Conservation (phyloP, 805 yeast species). For the Wickerhamomyces chaumierensis region DNA sequence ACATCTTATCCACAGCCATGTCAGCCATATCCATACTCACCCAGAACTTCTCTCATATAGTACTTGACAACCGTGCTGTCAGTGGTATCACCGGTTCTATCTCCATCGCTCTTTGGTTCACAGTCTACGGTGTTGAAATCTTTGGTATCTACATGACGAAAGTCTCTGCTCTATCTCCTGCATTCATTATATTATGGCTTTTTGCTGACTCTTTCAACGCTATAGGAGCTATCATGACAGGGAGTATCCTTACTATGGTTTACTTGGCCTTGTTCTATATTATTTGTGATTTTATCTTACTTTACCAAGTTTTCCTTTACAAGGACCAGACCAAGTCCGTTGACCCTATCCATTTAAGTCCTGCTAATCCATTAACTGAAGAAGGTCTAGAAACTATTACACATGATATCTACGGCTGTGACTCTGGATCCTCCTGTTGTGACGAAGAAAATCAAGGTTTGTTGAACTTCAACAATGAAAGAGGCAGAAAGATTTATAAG, state of each 20-base stretch:
- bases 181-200: constrained; percentile 84
- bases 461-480: not conserved
- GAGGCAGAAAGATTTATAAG: constrained; percentile 4
- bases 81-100: constrained; percentile 42
- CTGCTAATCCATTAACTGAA: constrained; percentile 76
- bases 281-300: constrained; percentile 73
- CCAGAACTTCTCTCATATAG: constrained; percentile 10
- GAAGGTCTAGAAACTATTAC: constrained; percentile 56
- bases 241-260: constrained; percentile 89
- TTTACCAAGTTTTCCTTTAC: constrained; percentile 76
- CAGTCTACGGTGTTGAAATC: constrained; percentile 94
- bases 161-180: constrained; percentile 76
- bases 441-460: not conserved
- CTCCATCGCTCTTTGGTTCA: constrained; percentile 95
- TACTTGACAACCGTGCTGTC: constrained; percentile 16
- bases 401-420: constrained; percentile 26
- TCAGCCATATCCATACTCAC: not conserved
- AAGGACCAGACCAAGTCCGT: constrained; percentile 45
- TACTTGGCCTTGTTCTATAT: constrained; percentile 89
- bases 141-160: constrained; percentile 82
- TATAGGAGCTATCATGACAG: constrained; percentile 81
- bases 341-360: constrained; percentile 73
- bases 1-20: not conserved
- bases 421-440: constrained; percentile 4
- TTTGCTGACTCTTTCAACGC: constrained; percentile 92